Percentiles rank a stretch among this genome's conserved stretches.
Conservation (phyloP, 352 stramenopile genomes). For the Phytophthora fragariae region DNA sequence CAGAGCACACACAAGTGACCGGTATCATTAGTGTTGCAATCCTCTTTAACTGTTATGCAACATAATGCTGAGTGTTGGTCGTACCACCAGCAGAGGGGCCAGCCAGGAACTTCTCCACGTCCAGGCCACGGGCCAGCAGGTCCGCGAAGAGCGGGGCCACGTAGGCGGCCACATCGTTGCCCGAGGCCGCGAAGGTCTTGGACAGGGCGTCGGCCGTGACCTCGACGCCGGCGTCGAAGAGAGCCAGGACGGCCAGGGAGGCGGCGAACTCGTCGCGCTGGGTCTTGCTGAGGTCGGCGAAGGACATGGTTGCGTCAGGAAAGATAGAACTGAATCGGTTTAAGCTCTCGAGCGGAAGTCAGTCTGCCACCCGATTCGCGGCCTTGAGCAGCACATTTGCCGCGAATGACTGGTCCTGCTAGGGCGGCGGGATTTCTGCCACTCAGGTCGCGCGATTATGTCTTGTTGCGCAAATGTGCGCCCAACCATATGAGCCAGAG, state of each 20-base stretch:
- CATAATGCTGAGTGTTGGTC: slow-evolving; percentile 5
- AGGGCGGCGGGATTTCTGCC: slow-evolving; percentile 25
- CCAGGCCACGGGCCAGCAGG: slow-evolving; percentile 80
- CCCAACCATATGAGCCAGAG: background rate
- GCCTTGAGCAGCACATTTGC: slow-evolving; percentile 28
- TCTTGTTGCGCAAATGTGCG: slow-evolving; percentile 7
- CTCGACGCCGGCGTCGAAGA: slow-evolving; percentile 79
- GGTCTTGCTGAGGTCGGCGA: slow-evolving; percentile 82
- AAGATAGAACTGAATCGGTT: slow-evolving; percentile 88
- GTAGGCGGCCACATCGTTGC: slow-evolving; percentile 83
- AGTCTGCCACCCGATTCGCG: slow-evolving; percentile 55
- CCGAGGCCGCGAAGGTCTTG: slow-evolving; percentile 77
- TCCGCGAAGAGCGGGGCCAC: slow-evolving; percentile 86
- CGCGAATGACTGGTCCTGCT: slow-evolving; percentile 75
- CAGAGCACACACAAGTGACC: background rate
- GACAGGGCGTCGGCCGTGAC: slow-evolving; percentile 84
- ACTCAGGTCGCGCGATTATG: background rate
- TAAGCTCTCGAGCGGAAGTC: slow-evolving; percentile 84
- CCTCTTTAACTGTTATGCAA: background rate
- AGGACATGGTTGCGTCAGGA: slow-evolving; percentile 80
- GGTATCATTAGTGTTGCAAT: slow-evolving; percentile 4
- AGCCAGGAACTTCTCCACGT: slow-evolving; percentile 90
- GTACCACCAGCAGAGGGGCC: slow-evolving; percentile 88
- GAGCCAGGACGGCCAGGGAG: slow-evolving; percentile 84
- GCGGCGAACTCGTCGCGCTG: slow-evolving; percentile 89